A percentile compares a stretch with the other conserved stretches of the same genome.
Conservation (phyloP, 352 stramenopile species). For the Globisporangium megalacanthum region DNA sequence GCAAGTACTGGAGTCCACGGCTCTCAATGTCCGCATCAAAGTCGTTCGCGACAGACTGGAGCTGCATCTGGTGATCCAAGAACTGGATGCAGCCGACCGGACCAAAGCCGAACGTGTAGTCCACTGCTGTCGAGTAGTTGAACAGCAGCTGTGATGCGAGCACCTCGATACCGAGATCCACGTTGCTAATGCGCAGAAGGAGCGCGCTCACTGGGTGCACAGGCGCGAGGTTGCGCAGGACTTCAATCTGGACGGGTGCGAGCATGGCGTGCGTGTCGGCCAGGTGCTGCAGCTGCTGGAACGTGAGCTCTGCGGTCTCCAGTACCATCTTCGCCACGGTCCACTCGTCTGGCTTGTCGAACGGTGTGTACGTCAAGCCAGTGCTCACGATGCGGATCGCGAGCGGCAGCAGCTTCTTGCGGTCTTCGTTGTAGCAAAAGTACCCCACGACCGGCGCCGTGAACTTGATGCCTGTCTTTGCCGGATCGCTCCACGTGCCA, state of each 20-base stretch:
- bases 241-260: conserved; percentile 42
- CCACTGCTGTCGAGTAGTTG: conserved; percentile 29
- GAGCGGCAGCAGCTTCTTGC: conserved; percentile 31
- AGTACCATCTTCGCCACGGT: conserved; percentile 43
- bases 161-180: conserved; percentile 37
- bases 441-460: conserved; percentile 30
- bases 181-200: conserved; percentile 26
- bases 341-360: conserved; percentile 34
- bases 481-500: conserved; percentile 24
- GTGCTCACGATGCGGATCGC: conserved; percentile 40
- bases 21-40: conserved; percentile 3
- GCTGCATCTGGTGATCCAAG: conserved; percentile 8
- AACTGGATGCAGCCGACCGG: conserved; percentile 25
- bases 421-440: conserved; percentile 30
- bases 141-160: conserved; percentile 31
- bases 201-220: conserved; percentile 30
- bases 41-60: background rate
- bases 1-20: conserved; percentile 3
- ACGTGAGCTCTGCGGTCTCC: conserved; percentile 33
- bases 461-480: conserved; percentile 23
- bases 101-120: conserved; percentile 42
- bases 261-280: conserved; percentile 40
- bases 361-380: conserved; percentile 37
- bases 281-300: conserved; percentile 53
- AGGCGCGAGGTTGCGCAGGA: conserved; percentile 25